Evolutionary conservation across 352 stramenopile species (phyloP).

Genomic region (Peronospora farinosa): DNA sequence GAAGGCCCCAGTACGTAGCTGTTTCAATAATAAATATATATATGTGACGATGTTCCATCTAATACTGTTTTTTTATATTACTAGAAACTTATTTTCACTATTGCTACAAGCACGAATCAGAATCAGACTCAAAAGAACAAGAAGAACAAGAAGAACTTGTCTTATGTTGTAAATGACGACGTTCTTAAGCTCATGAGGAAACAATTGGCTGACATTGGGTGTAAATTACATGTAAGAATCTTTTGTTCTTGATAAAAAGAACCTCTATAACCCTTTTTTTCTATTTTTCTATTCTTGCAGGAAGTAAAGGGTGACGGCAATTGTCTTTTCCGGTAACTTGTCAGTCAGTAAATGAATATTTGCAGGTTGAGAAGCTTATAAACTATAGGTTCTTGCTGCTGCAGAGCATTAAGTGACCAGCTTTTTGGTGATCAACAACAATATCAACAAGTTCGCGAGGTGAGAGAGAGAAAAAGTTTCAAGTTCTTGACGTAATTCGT

Average conservation of each 20-base stretch:
- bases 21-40: background rate
- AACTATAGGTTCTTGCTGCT: constrained; percentile 7
- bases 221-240: constrained; percentile 45
- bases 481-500: background rate
- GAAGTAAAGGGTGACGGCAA: constrained; percentile 77
- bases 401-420: constrained; percentile 62
- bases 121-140: background rate
- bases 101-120: constrained; percentile 12
- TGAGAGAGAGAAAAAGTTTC: constrained; percentile 9
- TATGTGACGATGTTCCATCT: background rate
- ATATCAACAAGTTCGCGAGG: constrained; percentile 60
- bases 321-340: constrained; percentile 68
- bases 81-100: constrained; percentile 29
- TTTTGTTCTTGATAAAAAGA: background rate
- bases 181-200: constrained; percentile 49
- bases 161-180: constrained; percentile 39
- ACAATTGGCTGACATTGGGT: constrained; percentile 47
- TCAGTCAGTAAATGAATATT: background rate
- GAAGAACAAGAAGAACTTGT: constrained; percentile 30
- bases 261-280: constrained; percentile 1
- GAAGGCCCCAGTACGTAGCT: constrained; percentile 31
- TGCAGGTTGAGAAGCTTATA: constrained; percentile 1
- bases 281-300: constrained; percentile 21
- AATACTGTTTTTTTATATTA: background rate
- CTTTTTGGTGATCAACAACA: constrained; percentile 66